These are phyloP conservation scores for Mucor sp. DNA, from an alignment of 371 early-diverging fungal species.

Conservation along the genomic window DNA sequence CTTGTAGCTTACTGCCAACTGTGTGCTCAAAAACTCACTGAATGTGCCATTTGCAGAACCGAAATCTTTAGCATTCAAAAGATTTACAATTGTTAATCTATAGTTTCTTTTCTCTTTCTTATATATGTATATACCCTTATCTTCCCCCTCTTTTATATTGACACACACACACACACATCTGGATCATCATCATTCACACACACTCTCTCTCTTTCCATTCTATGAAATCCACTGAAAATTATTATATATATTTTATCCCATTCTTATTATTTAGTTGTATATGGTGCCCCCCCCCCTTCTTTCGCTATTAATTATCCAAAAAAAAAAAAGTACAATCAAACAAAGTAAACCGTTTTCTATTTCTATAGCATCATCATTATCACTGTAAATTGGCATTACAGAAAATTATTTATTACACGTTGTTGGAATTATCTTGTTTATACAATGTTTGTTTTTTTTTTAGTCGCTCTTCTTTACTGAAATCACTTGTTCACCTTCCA, in stretches of 20 bases:
- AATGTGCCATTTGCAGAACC: slow-evolving; percentile 45
- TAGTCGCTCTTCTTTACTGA: slow-evolving; percentile 12
- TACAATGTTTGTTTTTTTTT: too few relatives aligned
- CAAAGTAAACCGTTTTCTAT: not conserved
- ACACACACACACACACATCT: not conserved
- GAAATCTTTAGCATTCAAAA: slow-evolving; percentile 28
- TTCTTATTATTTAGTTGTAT: not conserved
- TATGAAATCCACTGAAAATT: not conserved
- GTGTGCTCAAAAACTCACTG: slow-evolving; percentile 33
- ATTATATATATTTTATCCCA: not conserved
- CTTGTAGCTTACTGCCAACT: slow-evolving; percentile 38
- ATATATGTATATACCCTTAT: not conserved
- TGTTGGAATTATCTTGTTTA: not conserved
- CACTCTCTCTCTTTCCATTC: not conserved
- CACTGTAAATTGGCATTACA: not conserved
- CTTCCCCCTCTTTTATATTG: not conserved
- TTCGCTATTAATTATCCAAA: not conserved
- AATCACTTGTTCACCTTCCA: not conserved
- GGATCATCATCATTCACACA: not conserved
- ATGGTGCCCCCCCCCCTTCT: not conserved
- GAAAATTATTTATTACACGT: not conserved
- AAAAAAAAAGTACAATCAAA: too few relatives aligned
- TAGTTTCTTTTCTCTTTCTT: too few relatives aligned
- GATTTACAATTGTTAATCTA: slow-evolving; percentile 21
- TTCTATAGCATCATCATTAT: not conserved